Evolutionary conservation across 2,329 filamentous ascomycete genomes (phyloP), one percentile per base, ranked within the genome.

Genomic region (Alternaria sp.): DNA sequence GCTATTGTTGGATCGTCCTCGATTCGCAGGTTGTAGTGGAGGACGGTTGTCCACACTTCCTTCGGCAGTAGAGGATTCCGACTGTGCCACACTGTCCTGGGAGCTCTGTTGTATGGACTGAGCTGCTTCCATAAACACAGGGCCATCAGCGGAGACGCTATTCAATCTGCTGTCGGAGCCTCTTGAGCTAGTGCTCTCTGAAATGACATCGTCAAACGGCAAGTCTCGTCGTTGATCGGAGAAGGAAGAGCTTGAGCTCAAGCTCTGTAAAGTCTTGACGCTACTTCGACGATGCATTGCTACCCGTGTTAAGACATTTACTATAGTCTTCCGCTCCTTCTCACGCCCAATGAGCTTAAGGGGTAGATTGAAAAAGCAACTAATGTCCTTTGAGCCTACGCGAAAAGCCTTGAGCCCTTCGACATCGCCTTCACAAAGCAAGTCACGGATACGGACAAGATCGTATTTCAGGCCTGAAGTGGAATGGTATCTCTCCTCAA

Each of bases 281-380:
- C 56, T 61, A 14, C 61, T 59, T 7, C 79, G 78, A 49, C 93
- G 90, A 33, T 84, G 88, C 71, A 83, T 87, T 21, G 90, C 86
- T 48, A 93, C 89, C 45, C 87, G 88, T 63, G 96, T 89, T 49
- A 97, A 91, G 34, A 95, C 67, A 23, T 72, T 69, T 37, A 93
- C 78, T 8, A 97, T 85, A 36, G 85, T 85, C 45, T 88, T 82
- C 40, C 87, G 87, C 73, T 97, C 92, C 61, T 86, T 82, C 29
- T 89, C 83, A 34, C 93, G 86, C 3, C 94, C 94, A 64, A 97
- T 90, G 83, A 96, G 92, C 57, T 84, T 83, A 0, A 87, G 86
- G 0, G 94, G 94, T 21, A 97, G 84, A 66, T 93, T 90, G 78
- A 97, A 97, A 72, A 96, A 95, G 4, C 93, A 96, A 1, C 92